Evolutionary conservation across 139 green algal species (phyloP).

Genomic region (Coccomyxa sp.): DNA sequence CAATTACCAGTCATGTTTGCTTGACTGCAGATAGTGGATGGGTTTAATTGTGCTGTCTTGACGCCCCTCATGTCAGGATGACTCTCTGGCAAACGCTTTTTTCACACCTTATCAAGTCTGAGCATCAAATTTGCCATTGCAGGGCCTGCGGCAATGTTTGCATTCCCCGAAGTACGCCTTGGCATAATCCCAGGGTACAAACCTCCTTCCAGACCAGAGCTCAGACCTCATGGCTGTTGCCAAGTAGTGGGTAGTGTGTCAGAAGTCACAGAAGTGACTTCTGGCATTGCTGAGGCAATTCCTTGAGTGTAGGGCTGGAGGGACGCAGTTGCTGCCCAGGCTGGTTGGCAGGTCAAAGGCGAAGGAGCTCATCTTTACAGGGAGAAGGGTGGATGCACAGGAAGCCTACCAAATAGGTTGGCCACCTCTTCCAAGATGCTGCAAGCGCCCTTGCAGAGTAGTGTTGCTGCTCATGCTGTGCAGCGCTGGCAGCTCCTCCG

Average conservation of each 20-base stretch:
- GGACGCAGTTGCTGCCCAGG: constrained; percentile 76
- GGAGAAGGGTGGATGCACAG: constrained; percentile 31
- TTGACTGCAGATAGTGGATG: too few species aligned
- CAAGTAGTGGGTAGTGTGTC: too few species aligned
- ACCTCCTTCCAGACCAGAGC: not conserved
- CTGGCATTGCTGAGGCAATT: too few species aligned
- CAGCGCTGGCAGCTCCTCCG: not conserved
- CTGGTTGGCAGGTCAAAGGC: constrained; percentile 61
- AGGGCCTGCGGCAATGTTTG: constrained; percentile 32
- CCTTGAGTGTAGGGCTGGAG: constrained; percentile 43
- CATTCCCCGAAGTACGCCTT: constrained; percentile 66
- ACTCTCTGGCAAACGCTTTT: too few species aligned
- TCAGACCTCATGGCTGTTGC: constrained; percentile 61
- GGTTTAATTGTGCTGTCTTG: too few species aligned
- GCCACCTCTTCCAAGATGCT: not conserved
- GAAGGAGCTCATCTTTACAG: constrained; percentile 83
- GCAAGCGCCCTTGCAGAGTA: too few species aligned
- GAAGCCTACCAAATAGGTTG: constrained; percentile 46
- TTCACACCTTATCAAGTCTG: too few species aligned
- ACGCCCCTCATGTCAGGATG: too few species aligned
- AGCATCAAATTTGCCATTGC: too few species aligned
- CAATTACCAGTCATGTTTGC: constrained; percentile 7
- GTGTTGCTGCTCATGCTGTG: not conserved
- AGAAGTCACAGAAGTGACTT: too few species aligned
- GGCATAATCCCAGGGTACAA: constrained; percentile 79